Conservation (phyloP, 2,329 filamentous ascomycete genomes). For the Orbilia quercus region DNA sequence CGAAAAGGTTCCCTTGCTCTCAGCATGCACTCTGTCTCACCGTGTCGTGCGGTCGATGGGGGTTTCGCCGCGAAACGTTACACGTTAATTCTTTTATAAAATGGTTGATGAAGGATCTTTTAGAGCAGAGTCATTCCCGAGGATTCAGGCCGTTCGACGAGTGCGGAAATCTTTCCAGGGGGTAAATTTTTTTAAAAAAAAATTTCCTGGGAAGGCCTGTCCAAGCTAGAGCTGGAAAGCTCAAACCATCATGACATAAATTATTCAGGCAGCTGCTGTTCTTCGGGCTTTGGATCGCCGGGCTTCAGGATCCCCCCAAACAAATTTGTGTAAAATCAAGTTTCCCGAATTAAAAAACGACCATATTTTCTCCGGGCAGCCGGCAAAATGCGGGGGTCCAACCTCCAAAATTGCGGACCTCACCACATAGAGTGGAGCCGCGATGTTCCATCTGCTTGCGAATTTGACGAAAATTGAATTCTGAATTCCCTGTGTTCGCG, state of each 20-base stretch:
- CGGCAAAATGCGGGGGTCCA: constrained; percentile 56
- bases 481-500: constrained; percentile 30
- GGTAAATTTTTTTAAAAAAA: neutral
- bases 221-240: constrained; percentile 45
- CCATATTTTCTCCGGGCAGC: constrained; percentile 35
- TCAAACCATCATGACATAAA: constrained; percentile 44
- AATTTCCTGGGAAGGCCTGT: constrained; percentile 33
- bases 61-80: constrained; percentile 38
- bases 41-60: constrained; percentile 31
- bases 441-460: constrained; percentile 23
- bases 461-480: constrained; percentile 30
- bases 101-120: constrained; percentile 41
- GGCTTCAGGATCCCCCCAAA: constrained; percentile 20
- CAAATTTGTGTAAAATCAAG: constrained; percentile 43
- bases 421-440: constrained; percentile 23
- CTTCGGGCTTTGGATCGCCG: constrained; percentile 26
- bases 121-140: constrained; percentile 27
- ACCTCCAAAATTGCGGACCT: constrained; percentile 22
- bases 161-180: constrained; percentile 23
- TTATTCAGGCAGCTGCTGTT: constrained; percentile 49
- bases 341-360: constrained; percentile 38
- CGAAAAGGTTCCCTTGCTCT: constrained; percentile 39
- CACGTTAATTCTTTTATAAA: constrained; percentile 18
- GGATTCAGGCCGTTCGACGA: constrained; percentile 24
- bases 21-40: constrained; percentile 52